These are phyloP conservation scores for Pseudocercospora pini-densiflorae DNA, from an alignment of 2,329 filamentous ascomycete genomes.

Conservation along the genomic window DNA sequence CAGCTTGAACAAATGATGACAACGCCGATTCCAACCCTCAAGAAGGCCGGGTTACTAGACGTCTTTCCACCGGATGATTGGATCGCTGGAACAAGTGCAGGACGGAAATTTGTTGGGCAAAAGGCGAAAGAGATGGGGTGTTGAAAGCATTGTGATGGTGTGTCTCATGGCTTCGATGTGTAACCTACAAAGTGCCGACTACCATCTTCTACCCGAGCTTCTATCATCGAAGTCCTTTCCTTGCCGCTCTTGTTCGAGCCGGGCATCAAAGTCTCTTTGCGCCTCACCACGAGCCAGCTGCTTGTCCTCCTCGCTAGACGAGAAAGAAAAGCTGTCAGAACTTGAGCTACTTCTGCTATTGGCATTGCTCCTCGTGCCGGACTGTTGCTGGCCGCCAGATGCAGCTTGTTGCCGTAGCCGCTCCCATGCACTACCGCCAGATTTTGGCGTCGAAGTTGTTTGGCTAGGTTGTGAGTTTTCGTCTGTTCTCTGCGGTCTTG, in stretches of 20 bases:
- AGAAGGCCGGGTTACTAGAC: slow-evolving; percentile 9
- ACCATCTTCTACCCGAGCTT: not conserved
- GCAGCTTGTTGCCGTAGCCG: slow-evolving; percentile 44
- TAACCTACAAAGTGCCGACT: not conserved
- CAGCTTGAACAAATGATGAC: slow-evolving; percentile 9
- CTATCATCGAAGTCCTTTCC: slow-evolving; percentile 48
- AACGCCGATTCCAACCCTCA: slow-evolving; percentile 8
- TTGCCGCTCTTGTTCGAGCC: slow-evolving; percentile 54
- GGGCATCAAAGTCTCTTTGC: slow-evolving; percentile 56
- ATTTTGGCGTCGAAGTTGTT: slow-evolving; percentile 9
- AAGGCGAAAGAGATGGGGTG: slow-evolving; percentile 13
- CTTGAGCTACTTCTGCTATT: slow-evolving; percentile 37
- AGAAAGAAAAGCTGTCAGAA: slow-evolving; percentile 53
- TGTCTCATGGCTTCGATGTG: not conserved
- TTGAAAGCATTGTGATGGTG: not conserved
- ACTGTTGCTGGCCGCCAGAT: slow-evolving; percentile 27
- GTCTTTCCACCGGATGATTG: slow-evolving; percentile 15
- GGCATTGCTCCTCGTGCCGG: slow-evolving; percentile 26
- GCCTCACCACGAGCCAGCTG: slow-evolving; percentile 50
- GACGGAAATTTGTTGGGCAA: slow-evolving; percentile 11
- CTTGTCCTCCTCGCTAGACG: slow-evolving; percentile 48
- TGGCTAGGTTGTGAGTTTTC: not conserved
- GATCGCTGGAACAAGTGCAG: slow-evolving; percentile 8
- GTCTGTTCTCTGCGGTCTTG: not conserved
- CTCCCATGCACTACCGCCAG: slow-evolving; percentile 49